Percentiles rank a stretch among this genome's conserved stretches.
Evolutionary conservation across 2,329 filamentous ascomycete species (phyloP).

Genomic region (Fusarium sp.): DNA sequence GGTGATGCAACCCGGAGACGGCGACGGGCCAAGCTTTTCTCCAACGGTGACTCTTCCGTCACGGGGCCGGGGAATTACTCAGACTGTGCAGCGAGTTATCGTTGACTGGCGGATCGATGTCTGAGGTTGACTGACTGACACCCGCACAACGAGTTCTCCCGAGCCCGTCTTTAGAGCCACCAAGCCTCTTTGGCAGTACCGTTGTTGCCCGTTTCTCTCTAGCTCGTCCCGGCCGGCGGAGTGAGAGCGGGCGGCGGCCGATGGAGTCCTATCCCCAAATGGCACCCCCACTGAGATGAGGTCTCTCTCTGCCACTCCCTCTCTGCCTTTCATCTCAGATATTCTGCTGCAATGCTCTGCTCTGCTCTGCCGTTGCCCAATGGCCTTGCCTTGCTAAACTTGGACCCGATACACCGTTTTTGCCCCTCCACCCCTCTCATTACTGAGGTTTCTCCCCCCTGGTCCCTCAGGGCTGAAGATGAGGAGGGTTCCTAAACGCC

Average conservation of each 20-base stretch:
- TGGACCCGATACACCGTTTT: not conserved
- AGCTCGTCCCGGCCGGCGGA: no score
- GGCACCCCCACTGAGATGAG: no score
- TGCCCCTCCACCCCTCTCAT: not conserved
- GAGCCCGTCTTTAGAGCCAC: no score
- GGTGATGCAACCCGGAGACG: slow-evolving; percentile 14
- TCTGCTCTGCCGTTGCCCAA: not conserved
- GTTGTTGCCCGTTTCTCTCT: no score
- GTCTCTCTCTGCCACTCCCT: no score
- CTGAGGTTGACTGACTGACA: no score
- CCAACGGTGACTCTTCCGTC: slow-evolving; percentile 41
- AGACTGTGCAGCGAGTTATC: not conserved
- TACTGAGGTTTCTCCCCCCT: not conserved
- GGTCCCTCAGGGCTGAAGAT: slow-evolving; percentile 8
- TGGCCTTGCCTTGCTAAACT: not conserved
- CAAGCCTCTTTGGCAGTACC: no score
- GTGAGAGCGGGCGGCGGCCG: no score
- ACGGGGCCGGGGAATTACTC: slow-evolving; percentile 28
- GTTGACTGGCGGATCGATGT: no score
- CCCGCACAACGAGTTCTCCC: no score
- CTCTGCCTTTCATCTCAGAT: not conserved
- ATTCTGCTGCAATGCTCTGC: slow-evolving; percentile 1
- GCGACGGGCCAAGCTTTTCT: slow-evolving; percentile 29
- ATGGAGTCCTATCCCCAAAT: no score
- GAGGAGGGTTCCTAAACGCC: not conserved